phyloP scores from a whole-genome alignment of 148 eudicot genomes.

The Arctostaphylos glauca region DNA sequence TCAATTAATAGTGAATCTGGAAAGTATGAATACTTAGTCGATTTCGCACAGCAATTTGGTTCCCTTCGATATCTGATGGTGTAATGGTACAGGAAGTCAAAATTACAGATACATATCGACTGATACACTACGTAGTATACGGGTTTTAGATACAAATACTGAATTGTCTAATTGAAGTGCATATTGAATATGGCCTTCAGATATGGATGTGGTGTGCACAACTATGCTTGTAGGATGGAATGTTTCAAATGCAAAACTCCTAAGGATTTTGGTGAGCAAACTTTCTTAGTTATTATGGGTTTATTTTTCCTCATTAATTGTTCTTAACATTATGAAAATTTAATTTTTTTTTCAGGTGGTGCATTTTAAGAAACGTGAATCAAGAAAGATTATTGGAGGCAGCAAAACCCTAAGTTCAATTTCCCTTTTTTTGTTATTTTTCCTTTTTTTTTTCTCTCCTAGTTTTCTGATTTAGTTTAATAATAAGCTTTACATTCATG shows the following conservation, averaged over 20 bases:
- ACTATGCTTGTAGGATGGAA: constrained; percentile 72
- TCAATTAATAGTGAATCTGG: too few relatives aligned
- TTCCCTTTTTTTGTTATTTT: not conserved
- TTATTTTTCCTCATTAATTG: not conserved
- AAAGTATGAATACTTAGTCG: too few relatives aligned
- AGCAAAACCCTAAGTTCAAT: not conserved
- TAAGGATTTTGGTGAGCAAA: constrained; percentile 51
- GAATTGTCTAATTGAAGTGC: not conserved
- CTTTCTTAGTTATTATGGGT: not conserved
- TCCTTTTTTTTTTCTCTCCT: not conserved
- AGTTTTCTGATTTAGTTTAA: not conserved
- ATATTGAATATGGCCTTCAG: constrained; percentile 33
- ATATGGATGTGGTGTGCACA: constrained; percentile 68
- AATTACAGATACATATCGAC: too few relatives aligned
- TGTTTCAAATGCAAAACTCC: constrained; percentile 64
- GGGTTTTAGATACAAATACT: too few relatives aligned
- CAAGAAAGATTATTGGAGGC: not conserved
- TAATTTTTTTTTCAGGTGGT: constrained; percentile 22
- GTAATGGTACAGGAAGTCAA: too few relatives aligned
- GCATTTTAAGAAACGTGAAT: constrained; percentile 15
- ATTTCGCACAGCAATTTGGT: too few relatives aligned
- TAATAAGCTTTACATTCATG: constrained; percentile 16
- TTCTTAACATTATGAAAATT: not conserved
- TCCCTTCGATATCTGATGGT: too few relatives aligned
- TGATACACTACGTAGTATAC: too few relatives aligned